Evolutionary conservation across 2,329 filamentous ascomycete species (phyloP).

Genomic region (Hymenoscyphus fructigenus): DNA sequence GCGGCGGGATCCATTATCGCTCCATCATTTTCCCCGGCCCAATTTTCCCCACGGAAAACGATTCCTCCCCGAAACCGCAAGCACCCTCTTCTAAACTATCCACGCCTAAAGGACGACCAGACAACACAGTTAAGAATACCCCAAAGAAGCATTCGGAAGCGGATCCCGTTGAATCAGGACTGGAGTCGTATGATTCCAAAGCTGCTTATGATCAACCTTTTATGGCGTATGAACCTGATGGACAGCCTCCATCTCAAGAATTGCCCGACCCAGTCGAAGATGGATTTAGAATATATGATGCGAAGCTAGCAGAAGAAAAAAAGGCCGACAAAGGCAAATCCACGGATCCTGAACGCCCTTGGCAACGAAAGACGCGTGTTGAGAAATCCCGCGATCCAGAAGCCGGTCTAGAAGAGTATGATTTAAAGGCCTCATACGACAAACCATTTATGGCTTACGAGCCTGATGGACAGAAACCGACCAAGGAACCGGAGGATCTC

Average conservation of each 20-base stretch:
- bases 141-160: not conserved
- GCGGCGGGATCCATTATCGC: not conserved
- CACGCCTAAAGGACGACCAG: not conserved
- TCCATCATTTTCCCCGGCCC: not conserved
- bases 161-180: conserved; percentile 36
- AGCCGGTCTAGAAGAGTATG: not conserved
- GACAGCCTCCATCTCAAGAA: conserved; percentile 32
- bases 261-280: conserved; percentile 36
- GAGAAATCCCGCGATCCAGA: not conserved
- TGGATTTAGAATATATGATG: conserved; percentile 39
- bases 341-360: not conserved
- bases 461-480: conserved; percentile 40
- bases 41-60: not conserved
- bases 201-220: conserved; percentile 37
- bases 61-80: not conserved
- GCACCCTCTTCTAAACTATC: not conserved
- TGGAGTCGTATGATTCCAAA: conserved; percentile 34
- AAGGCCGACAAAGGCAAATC: not conserved
- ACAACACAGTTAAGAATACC: not conserved
- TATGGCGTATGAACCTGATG: conserved; percentile 41
- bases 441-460: conserved; percentile 39
- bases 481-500: conserved; percentile 26
- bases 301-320: not conserved
- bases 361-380: not conserved
- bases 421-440: conserved; percentile 27